A percentile compares a stretch with the other conserved stretches of the same genome.
Conservation (phyloP, 305 asterid genomes). For the Fraxinus latifolia region DNA sequence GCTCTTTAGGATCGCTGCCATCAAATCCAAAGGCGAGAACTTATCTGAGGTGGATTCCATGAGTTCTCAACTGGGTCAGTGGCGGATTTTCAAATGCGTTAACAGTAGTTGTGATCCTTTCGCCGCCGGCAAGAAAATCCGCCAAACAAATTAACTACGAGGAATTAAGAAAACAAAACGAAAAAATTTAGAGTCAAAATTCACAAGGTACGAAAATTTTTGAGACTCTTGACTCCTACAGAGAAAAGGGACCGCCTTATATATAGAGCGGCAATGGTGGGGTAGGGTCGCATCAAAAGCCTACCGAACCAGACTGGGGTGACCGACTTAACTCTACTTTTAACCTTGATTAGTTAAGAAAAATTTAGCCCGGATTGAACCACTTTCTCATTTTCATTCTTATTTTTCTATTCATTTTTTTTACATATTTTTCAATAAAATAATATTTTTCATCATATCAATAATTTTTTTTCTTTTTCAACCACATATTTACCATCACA, state of each 20-base stretch:
- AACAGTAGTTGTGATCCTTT: background rate
- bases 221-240: constrained; percentile 33
- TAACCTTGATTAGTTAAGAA: background rate
- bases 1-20: constrained; percentile 71
- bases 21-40: constrained; percentile 77
- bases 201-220: constrained; percentile 18
- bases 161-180: background rate
- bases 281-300: constrained; percentile 20
- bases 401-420: too few relatives aligned
- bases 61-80: background rate
- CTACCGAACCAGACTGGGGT: constrained; percentile 42
- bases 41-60: constrained; percentile 57
- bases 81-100: background rate
- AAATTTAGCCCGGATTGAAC: too few relatives aligned
- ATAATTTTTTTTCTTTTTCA: too few relatives aligned
- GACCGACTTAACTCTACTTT: background rate
- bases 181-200: background rate
- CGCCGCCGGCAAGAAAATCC: background rate
- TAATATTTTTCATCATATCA: too few relatives aligned
- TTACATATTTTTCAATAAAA: too few relatives aligned
- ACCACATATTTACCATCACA: too few relatives aligned
- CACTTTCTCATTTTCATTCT: too few relatives aligned
- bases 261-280: constrained; percentile 23
- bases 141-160: background rate
- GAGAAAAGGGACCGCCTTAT: constrained; percentile 20